Evolutionary conservation across 208 protist genomes (phyloP), one percentile per base, ranked within the genome.

Genomic region (Leishmania arabica): DNA sequence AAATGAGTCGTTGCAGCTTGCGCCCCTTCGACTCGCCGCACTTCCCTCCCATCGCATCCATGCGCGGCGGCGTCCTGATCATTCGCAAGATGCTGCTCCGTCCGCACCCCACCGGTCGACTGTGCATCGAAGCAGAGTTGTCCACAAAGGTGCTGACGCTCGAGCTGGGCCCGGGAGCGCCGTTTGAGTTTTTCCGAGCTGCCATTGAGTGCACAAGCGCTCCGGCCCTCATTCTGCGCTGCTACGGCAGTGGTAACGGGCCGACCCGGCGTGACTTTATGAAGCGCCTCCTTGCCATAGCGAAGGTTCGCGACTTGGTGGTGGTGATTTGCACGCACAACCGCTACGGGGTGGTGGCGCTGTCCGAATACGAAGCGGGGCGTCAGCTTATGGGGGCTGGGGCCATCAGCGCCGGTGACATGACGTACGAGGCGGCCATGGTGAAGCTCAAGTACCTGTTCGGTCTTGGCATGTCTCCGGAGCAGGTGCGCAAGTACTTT

Each of bases 201-300:
- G 69, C 86, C 1, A 45, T 90, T 17, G 72, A 88, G 60, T 37
- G 72, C 54, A 95, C 87, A 4, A 49, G 68, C 66, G 92, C 93
- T 4, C 82, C 84, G 42, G 98, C 96, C 4, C 58, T 99, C 2
- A 86, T 99, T 3, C 79, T 99, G 19, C 72, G 93, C 53, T 93
- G 94, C 13, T 99, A 98, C 86, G 99, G 99, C 45, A 87, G 86
- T 42, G 99, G 99, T 74, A 99, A 99, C 85, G 96, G 85, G 0
- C 98, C 98, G 0, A 84, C 87, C 3, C 84, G 85, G 21, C 83
- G 88, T 19, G 66, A 70, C 49, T 94, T 87, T 51, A 97, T 99
- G 83, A 80, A 95, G 51, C 71, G 92, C 3, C 58, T 93, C 58
- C 68, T 99, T 13, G 71, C 70, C 6, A n/a, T 79, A 0, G 95